Percentiles rank a stretch among this genome's conserved stretches.
These are phyloP conservation scores for Agrocybe pediades DNA, from an alignment of 768 basidiomycete species.

Conservation along the genomic window DNA sequence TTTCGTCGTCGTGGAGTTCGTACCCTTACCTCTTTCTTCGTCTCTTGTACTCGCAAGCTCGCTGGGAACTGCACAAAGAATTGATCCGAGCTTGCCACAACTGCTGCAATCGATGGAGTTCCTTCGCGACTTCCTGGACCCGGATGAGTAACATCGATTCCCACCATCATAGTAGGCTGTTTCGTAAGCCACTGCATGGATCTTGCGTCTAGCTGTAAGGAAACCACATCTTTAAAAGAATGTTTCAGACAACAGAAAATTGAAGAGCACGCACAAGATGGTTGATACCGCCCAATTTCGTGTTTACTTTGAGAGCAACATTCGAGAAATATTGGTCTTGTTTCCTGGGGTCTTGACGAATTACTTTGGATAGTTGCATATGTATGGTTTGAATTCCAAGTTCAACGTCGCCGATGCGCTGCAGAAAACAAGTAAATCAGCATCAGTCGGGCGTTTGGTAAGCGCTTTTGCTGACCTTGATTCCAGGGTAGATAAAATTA, in stretches of 20 bases:
- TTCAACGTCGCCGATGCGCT: conserved; percentile 70
- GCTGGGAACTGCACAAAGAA: conserved; percentile 79
- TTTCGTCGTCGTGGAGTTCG: background rate
- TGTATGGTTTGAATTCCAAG: conserved; percentile 79
- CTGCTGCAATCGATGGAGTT: conserved; percentile 81
- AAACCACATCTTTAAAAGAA: conserved; percentile 8
- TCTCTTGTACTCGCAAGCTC: conserved; percentile 66
- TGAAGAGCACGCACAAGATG: conserved; percentile 44
- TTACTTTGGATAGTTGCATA: conserved; percentile 67
- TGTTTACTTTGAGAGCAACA: conserved; percentile 79
- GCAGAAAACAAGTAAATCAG: conserved; percentile 3
- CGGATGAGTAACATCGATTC: conserved; percentile 85
- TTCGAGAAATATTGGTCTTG: conserved; percentile 86
- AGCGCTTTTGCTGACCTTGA: conserved; percentile 51
- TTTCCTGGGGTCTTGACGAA: conserved; percentile 49
- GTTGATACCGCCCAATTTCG: conserved; percentile 82
- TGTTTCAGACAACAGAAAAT: background rate
- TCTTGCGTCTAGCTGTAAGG: conserved; percentile 46
- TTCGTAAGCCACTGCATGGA: conserved; percentile 68
- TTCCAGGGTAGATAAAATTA: conserved; percentile 77
- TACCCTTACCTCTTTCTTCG: conserved; percentile 43
- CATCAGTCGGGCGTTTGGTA: background rate
- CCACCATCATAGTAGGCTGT: conserved; percentile 79
- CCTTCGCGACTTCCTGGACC: conserved; percentile 66
- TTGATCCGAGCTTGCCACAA: conserved; percentile 75